These are phyloP conservation scores for Tolypocladium paradoxum DNA, from an alignment of 2,329 filamentous ascomycete genomes.

Conservation along the genomic window DNA sequence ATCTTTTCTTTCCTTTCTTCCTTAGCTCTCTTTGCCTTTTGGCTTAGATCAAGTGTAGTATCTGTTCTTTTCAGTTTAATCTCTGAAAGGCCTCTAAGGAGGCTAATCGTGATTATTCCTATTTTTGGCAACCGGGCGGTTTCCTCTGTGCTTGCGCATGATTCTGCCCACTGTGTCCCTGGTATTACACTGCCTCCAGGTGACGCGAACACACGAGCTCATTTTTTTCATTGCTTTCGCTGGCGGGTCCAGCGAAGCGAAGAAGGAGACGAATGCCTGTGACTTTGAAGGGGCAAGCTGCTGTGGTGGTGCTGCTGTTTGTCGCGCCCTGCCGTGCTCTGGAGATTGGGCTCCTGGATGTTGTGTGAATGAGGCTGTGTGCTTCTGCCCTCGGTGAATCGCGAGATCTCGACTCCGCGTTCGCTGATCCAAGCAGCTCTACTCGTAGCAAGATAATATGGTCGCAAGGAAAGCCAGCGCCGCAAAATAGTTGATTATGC, in stretches of 20 bases:
- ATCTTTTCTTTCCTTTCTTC: constrained; percentile 20
- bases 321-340: too few species aligned
- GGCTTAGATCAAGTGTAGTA: constrained; percentile 92
- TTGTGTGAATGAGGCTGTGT: too few species aligned
- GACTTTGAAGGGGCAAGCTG: background rate
- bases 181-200: constrained; percentile 35
- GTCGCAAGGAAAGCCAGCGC: background rate
- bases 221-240: constrained; percentile 27
- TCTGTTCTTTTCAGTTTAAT: constrained; percentile 98
- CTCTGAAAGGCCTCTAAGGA: constrained; percentile 73
- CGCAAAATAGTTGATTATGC: background rate
- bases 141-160: constrained; percentile 32
- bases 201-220: constrained; percentile 23
- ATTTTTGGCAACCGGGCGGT: constrained; percentile 36
- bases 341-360: too few species aligned
- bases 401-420: too few species aligned
- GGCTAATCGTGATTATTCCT: constrained; percentile 69
- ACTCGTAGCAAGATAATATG: background rate
- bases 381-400: too few species aligned
- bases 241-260: constrained; percentile 24
- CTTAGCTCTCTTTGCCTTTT: constrained; percentile 41
- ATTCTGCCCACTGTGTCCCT: constrained; percentile 30
- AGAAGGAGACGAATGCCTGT: constrained; percentile 30
- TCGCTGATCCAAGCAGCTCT: too few species aligned
- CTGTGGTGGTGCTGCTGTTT: too few species aligned